Evolutionary conservation across 2,329 filamentous ascomycete species (phyloP), one percentile per base, ranked within the genome.

Genomic region (Monosporascus ibericus): DNA sequence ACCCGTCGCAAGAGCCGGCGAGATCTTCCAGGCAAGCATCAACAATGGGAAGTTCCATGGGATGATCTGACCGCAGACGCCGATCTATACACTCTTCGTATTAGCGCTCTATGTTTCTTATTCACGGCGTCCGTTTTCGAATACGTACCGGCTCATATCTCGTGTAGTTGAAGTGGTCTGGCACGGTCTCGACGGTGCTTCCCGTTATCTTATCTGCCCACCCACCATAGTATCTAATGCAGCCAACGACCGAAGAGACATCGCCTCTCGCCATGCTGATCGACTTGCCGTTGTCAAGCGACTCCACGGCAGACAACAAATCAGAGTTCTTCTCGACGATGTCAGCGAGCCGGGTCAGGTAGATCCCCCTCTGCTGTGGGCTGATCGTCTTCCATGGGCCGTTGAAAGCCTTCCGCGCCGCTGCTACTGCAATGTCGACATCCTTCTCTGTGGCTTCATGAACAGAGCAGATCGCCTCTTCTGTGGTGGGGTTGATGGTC

Each of bases 201-300:
- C 91, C 90, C 72, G 85, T 80, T 60, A 94, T 86, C 84, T 95
- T 96, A 79, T 96, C 91, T 64, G 90, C 88, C 85, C 87, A 95
- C 56, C 91, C 91, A 66, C 81, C 90, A 68, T 92, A 94, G 76
- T 92, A 96, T 72, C 91, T 84, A 65, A 96, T 72, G 74, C 81
- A 86, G 66, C 79, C 85, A 59, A 82, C 77, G 53, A 85, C 85
- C 61, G 82, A 80, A 51, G 70, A 75, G 42, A 95, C 79, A 67
- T 96, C 90, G 38, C 84, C 87, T 67, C 84, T 87, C 57, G 89
- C 86, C 80, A 90, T 83, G 65, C 67, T 78, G 69, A 90, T 81
- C 58, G 87, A 84, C 81, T 94, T 94, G 70, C 88, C 92, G 67
- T 95, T 90, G 78, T 95, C 91, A 52, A 95, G 80, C 40, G 90